Base-by-base conservation (phyloP, 2,329 filamentous ascomycete genomes). In the Trichoderma koningiopsis region DNA sequence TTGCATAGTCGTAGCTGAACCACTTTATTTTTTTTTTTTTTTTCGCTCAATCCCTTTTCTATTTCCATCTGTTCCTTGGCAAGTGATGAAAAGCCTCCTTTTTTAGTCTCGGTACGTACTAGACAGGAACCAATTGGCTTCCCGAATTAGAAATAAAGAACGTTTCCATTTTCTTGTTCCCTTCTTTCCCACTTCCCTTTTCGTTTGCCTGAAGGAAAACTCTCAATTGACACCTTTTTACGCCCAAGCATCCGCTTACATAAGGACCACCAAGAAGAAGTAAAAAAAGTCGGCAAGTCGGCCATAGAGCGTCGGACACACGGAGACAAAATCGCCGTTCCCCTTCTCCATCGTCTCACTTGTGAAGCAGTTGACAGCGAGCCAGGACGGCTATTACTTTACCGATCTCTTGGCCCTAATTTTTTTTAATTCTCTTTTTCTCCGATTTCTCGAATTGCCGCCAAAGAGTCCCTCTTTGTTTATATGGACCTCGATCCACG, bases 401-500 rank as follows among this genome's bases (percentile, higher is more conserved):
- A 35, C 24, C 19, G 27, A 31, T 5, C 10, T 24, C n/a, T 64
- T 14, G 55, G 10, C 19, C n/a, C 24, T 43, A 43, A 2, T 33
- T 24, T 31, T 61, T 19, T n/a, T 10, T 1, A 7, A 6, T 33
- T 13, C 5, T 35, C 6, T 10, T 10, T 35, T 14, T 35, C 14
- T 11, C 27, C 37, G 40, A 43, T 14, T 27, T 4, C 4, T 5
- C 16, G 14, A 14, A 29, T 27, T 35, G 13, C 33, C 33, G 29
- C 29, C 72, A 70, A 69, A 43, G 40, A 43, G 72, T 69, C 68
- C 55, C 70, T 49, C 27, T 35, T 33, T 19, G 33, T 11, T 57
- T 66, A 47, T 37, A 79, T 79, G 77, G 78, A 79, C 69, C 72
- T 79, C 33, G 78, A 79, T 72, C 77, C 77, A 67, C 76, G 76